A percentile compares a stretch with the other conserved stretches of the same genome.
These are phyloP conservation scores for Dissophora ornata DNA, from an alignment of 192 early-diverging fungal genomes.

Conservation along the genomic window DNA sequence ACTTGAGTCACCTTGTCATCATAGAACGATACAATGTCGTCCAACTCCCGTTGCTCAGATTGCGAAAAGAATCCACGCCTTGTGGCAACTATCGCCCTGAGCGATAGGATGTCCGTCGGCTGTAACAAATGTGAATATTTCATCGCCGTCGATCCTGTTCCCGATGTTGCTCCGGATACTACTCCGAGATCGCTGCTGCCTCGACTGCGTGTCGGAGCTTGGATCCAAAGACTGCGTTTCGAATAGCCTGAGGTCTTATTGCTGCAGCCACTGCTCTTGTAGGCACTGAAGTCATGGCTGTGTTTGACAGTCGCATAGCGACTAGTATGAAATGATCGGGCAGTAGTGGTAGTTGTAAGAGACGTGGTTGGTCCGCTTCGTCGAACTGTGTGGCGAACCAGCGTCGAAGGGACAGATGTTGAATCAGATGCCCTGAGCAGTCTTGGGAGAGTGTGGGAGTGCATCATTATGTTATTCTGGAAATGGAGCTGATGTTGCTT, in stretches of 20 bases:
- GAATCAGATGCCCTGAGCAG: neutral
- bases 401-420: neutral
- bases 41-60: constrained; percentile 30
- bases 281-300: neutral
- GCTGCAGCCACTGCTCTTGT: neutral
- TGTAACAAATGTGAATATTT: constrained; percentile 3
- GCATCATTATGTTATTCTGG: too few relatives aligned
- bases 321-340: neutral
- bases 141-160: neutral
- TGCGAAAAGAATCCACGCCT: constrained; percentile 27
- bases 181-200: neutral
- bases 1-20: constrained; percentile 54
- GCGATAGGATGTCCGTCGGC: neutral
- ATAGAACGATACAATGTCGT: constrained; percentile 50
- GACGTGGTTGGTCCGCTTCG: too few relatives aligned
- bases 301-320: neutral
- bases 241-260: neutral
- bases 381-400: constrained; percentile 1
- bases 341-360: too few relatives aligned
- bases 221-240: constrained; percentile 14
- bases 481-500: neutral
- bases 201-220: constrained; percentile 1
- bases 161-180: too few relatives aligned
- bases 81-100: constrained; percentile 20
- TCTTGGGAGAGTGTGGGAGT: neutral